Conservation (phyloP, 352 stramenopile genomes). For the Phytophthora sp. region DNA sequence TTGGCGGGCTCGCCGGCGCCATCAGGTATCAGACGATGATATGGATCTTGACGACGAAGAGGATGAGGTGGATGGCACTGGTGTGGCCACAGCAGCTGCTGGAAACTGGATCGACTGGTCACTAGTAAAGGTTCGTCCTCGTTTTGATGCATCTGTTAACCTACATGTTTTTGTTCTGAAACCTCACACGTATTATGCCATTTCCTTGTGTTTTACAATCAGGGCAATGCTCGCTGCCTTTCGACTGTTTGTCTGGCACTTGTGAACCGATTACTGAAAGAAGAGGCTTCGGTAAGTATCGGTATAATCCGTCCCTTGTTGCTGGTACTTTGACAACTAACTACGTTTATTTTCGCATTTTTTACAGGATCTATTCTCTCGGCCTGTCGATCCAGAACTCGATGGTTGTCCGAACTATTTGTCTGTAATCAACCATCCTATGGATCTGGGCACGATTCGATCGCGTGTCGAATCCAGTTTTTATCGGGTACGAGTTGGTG, state of each 20-base stretch:
- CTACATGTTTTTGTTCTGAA: not conserved
- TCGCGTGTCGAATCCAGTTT: conserved; percentile 56
- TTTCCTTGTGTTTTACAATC: conserved; percentile 3
- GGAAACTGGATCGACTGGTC: conserved; percentile 82
- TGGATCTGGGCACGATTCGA: conserved; percentile 87
- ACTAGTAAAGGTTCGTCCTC: conserved; percentile 44
- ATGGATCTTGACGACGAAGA: conserved; percentile 47
- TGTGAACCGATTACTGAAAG: conserved; percentile 70
- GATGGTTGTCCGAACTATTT: conserved; percentile 89
- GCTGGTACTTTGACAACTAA: conserved; percentile 3
- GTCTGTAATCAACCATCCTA: conserved; percentile 80
- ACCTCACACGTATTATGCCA: not conserved
- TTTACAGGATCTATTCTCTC: conserved; percentile 78
- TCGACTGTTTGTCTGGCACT: conserved; percentile 65
- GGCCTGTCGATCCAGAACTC: conserved; percentile 80
- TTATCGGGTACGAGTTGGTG: conserved; percentile 61
- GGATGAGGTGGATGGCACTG: conserved; percentile 28
- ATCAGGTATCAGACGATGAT: conserved; percentile 54
- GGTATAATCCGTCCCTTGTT: not conserved
- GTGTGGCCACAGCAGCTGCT: not conserved
- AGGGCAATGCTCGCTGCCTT: conserved; percentile 42
- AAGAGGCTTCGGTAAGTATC: conserved; percentile 69
- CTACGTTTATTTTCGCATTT: not conserved
- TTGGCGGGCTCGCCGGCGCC: conserved; percentile 65
- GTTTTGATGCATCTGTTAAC: not conserved